Evolutionary conservation across 345 rosid genomes (phyloP).

Genomic region (Aquilaria malaccensis): DNA sequence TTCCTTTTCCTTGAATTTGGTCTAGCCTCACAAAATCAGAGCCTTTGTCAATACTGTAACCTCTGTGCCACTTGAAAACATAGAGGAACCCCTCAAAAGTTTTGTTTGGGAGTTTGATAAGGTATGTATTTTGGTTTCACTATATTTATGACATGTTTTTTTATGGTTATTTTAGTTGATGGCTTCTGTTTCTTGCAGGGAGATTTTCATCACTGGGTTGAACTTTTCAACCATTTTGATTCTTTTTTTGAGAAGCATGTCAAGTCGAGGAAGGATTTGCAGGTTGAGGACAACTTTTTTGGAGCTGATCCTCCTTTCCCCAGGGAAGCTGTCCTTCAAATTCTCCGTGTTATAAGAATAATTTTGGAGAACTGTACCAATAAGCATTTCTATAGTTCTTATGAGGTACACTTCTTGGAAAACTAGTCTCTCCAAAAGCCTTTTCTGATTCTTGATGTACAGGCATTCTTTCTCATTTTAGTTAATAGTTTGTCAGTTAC

Average conservation of each 20-base stretch:
- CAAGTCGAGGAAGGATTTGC: conserved; percentile 80
- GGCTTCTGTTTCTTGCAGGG: conserved; percentile 48
- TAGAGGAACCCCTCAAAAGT: conserved; percentile 71
- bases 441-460: too few relatives aligned
- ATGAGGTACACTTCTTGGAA: conserved; percentile 55
- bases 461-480: too few relatives aligned
- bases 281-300: conserved; percentile 60
- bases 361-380: conserved; percentile 94
- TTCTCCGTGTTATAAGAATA: conserved; percentile 85
- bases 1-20: conserved; percentile 12
- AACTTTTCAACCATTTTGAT: conserved; percentile 91
- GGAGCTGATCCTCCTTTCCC: conserved; percentile 78
- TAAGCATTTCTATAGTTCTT: conserved; percentile 82
- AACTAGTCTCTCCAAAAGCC: too few relatives aligned
- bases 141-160: conserved; percentile 4
- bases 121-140: conserved; percentile 28
- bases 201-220: conserved; percentile 98
- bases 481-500: too few relatives aligned
- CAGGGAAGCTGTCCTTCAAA: conserved; percentile 81
- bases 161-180: background rate
- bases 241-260: conserved; percentile 86
- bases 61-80: conserved; percentile 55
- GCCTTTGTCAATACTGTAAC: conserved; percentile 69
- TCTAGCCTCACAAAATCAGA: conserved; percentile 88
- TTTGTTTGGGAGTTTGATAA: conserved; percentile 93